phyloP scores from a whole-genome alignment of 345 rosid species.

The Eucalyptus polybractea region DNA sequence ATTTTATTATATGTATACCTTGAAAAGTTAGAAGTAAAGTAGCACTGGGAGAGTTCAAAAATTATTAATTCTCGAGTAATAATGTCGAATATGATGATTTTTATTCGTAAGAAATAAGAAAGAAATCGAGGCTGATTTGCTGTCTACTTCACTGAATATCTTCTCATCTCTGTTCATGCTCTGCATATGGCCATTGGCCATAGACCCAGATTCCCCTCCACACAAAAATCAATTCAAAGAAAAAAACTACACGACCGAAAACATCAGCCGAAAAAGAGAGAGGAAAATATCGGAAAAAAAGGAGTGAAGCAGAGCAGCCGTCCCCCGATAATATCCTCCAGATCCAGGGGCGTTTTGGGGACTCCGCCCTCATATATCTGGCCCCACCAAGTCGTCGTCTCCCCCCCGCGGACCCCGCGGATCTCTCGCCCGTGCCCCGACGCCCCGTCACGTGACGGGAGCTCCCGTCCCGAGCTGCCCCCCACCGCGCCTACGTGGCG shows the following conservation, averaged over 20 bases:
- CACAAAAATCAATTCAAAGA: not conserved
- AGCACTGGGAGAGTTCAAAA: rapidly evolving
- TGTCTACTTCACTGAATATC: not conserved
- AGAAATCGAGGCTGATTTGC: not conserved
- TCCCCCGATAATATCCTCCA: not conserved
- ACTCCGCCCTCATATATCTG: not conserved
- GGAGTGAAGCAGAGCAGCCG: not conserved
- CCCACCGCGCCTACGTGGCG: not conserved
- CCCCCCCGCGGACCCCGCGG: not conserved
- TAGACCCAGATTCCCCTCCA: not conserved
- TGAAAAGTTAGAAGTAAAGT: not conserved
- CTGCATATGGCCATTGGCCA: not conserved
- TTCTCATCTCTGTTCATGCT: not conserved
- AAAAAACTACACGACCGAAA: not conserved
- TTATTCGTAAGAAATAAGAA: not conserved
- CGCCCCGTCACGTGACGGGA: not conserved
- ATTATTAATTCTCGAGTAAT: too few relatives aligned
- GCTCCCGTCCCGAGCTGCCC: not conserved
- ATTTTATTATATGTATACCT: rapidly evolving
- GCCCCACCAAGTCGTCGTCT: not conserved
- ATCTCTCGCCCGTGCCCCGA: not conserved
- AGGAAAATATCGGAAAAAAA: not conserved
- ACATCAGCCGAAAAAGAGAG: not conserved
- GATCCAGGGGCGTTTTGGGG: not conserved
- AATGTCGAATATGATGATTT: too few relatives aligned